Base-by-base conservation (phyloP, 108 stramenopile genomes). In the Mayamaea pseudoterrestris region DNA sequence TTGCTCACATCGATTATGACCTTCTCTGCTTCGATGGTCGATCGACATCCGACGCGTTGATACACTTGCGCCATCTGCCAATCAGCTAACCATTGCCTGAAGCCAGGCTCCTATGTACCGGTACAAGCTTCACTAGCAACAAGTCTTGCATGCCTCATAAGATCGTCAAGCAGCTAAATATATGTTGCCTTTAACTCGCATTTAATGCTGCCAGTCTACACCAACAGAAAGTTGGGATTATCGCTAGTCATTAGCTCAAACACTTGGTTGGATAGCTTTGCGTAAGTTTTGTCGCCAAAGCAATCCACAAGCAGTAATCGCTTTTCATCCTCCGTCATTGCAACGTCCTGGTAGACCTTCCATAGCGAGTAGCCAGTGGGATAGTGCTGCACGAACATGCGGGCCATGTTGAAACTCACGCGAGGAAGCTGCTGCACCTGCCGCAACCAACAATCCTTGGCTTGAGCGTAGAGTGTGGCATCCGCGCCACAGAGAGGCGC, bases 361-460 rank as follows among this genome's bases (percentile, higher is more conserved):
- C 57, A 67, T 11, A 78, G 47, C 8, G 60, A 62, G 40, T 58
- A 63, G 7, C 37, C 8, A 11, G 76, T 78, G 1, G 76, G 72
- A 44, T 63, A 73, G 26, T 63, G 50, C 30, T 53, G 47, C 8
- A 57, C 66, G 13, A 70, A 14, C 20, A 59, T 47, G 11, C 42
- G 57, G 9, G 76, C 76, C 50, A 28, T 56, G 2, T 21, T 31
- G 30, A 54, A 58, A 23, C 67, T 69, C 12, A 78, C 17, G n/a
- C 69, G 30, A 1, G 65, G 69, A 1, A 78, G 17, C 44, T 63
- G 61, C 37, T 73, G 72, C 37, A 78, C 35, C 45, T 73, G 71
- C 17, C 76, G 71, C 3, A 63, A n/a, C 76, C 76, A 78, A 8
- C 40, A 45, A 41, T 72, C 69, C 18, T 46, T 44, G 8, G 64